phyloP scores from a whole-genome alignment of 768 basidiomycete genomes.

The Gloeostereum incarnatum region DNA sequence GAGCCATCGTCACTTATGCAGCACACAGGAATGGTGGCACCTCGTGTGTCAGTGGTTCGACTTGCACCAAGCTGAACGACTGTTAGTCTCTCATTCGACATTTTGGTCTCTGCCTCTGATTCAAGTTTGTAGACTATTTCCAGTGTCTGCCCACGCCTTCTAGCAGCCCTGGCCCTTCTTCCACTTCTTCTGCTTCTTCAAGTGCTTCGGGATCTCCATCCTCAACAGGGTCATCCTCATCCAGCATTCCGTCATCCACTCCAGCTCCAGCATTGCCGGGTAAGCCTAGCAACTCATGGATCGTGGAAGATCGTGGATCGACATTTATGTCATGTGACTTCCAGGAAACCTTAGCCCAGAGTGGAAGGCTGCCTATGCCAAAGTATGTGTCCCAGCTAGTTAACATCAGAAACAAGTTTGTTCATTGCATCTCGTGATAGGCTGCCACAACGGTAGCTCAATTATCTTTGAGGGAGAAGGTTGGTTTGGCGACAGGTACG shows the following conservation, averaged over 20 bases:
- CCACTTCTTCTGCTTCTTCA: constrained; percentile 14
- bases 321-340: too few species aligned
- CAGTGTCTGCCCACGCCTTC: constrained; percentile 37
- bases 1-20: not conserved
- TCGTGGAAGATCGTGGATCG: too few species aligned
- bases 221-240: too few species aligned
- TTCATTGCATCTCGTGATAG: not conserved
- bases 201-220: constrained; percentile 15
- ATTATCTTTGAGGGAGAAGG: not conserved
- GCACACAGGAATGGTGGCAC: constrained; percentile 35
- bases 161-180: constrained; percentile 12
- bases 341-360: too few species aligned
- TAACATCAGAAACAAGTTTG: not conserved
- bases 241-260: too few species aligned
- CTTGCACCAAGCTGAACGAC: constrained; percentile 33
- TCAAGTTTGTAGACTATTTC: constrained; percentile 27
- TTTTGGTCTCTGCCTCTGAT: not conserved
- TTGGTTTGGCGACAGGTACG: not conserved
- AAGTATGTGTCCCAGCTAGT: not conserved
- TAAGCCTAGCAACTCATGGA: too few species aligned
- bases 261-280: too few species aligned
- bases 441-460: not conserved
- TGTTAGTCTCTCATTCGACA: constrained; percentile 21
- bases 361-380: not conserved
- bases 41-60: constrained; percentile 32